Evolutionary conservation across 257 asterid genomes (phyloP).

Genomic region (Solanum paucissectum): DNA sequence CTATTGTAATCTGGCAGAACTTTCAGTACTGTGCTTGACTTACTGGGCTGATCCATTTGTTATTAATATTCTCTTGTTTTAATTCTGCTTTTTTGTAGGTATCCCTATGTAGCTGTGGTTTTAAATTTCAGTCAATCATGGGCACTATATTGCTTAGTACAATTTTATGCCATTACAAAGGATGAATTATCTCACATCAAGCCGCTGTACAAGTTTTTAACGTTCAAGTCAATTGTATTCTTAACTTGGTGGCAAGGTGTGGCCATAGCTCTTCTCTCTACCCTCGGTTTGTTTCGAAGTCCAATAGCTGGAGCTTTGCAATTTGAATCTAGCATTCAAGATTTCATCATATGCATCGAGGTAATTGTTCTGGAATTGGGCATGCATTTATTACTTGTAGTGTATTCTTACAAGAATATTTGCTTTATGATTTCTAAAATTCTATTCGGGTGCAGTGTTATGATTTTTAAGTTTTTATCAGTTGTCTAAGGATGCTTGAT

Average conservation of each 20-base stretch:
- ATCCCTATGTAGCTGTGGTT: too few relatives aligned
- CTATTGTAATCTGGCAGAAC: neutral
- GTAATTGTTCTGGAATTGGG: slow-evolving; percentile 39
- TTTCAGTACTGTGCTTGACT: neutral
- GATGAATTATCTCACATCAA: too few relatives aligned
- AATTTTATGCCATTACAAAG: too few relatives aligned
- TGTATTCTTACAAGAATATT: neutral
- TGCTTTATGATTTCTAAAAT: neutral
- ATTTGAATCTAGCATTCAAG: slow-evolving; percentile 76
- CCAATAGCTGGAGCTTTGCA: slow-evolving; percentile 85
- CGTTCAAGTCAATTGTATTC: too few relatives aligned
- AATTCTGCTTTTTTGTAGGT: slow-evolving; percentile 9
- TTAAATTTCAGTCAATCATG: too few relatives aligned
- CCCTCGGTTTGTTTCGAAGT: slow-evolving; percentile 37
- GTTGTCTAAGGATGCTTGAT: neutral
- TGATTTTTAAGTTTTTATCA: neutral
- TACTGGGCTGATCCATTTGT: neutral
- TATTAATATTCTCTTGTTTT: neutral
- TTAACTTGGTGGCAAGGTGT: too few relatives aligned
- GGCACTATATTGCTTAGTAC: too few relatives aligned
- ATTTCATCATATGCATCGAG: slow-evolving; percentile 95
- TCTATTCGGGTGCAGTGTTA: neutral
- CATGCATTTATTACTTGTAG: neutral
- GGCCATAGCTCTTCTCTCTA: too few relatives aligned
- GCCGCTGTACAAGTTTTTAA: too few relatives aligned